phyloP scores from a whole-genome alignment of 805 yeast genomes.

The Saccharomycopsis lassenensis region DNA sequence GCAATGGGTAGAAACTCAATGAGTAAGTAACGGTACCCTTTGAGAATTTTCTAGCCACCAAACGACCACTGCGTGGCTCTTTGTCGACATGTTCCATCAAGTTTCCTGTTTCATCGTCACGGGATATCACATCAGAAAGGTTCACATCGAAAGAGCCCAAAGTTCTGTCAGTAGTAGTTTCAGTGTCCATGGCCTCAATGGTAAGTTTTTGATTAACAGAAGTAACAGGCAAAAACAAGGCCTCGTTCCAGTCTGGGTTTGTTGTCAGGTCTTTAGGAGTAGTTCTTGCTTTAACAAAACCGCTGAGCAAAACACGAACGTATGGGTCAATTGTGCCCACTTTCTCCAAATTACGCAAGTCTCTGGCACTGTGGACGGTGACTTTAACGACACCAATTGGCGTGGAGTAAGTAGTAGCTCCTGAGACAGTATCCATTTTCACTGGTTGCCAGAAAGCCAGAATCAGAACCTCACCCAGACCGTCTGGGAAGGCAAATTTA shows the following conservation, averaged over 20 bases:
- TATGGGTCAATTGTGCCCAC: conserved; percentile 93
- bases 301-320: conserved; percentile 67
- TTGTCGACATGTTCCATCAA: conserved; percentile 48
- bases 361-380: conserved; percentile 55
- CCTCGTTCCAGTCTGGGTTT: conserved; percentile 79
- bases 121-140: conserved; percentile 54
- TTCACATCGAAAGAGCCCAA: conserved; percentile 73
- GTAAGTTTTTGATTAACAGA: conserved; percentile 75
- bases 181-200: conserved; percentile 85
- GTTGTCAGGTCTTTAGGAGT: conserved; percentile 51
- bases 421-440: conserved; percentile 51
- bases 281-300: conserved; percentile 69
- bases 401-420: conserved; percentile 75
- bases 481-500: conserved; percentile 63
- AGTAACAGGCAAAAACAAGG: conserved; percentile 70
- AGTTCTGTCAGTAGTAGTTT: conserved; percentile 68
- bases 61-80: conserved; percentile 45
- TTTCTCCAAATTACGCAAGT: conserved; percentile 73
- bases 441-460: conserved; percentile 82
- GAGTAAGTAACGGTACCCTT: conserved; percentile 67
- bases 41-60: conserved; percentile 69
- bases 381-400: conserved; percentile 90
- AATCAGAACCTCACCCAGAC: conserved; percentile 63
- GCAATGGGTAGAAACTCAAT: conserved; percentile 72
- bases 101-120: conserved; percentile 52